Evolutionary conservation across 148 eudicot genomes (phyloP).

Genomic region (Spergularia marina): DNA sequence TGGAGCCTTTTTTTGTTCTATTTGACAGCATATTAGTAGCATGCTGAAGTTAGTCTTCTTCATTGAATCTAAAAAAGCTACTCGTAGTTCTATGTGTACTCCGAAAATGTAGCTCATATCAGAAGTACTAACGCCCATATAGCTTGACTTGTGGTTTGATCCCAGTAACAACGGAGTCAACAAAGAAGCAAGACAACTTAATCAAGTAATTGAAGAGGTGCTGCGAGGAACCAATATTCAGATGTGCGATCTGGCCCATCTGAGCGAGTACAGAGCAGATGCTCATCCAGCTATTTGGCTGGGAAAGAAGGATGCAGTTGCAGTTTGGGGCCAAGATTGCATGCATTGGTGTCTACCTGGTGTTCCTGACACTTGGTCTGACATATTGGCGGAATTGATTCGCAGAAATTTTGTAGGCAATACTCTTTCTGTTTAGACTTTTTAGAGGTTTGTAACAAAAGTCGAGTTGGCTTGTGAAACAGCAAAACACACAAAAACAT

Average conservation of each 20-base stretch:
- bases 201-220: constrained; percentile 53
- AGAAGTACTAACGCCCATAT: constrained; percentile 30
- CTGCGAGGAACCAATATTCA: constrained; percentile 54
- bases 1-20: not conserved
- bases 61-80: not conserved
- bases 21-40: not conserved
- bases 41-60: not conserved
- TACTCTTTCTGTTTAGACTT: not conserved
- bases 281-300: constrained; percentile 97
- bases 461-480: not conserved
- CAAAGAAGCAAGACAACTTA: constrained; percentile 80
- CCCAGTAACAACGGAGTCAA: constrained; percentile 85
- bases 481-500: not conserved
- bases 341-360: constrained; percentile 99
- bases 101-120: not conserved
- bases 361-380: constrained; percentile 94
- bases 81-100: not conserved
- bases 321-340: constrained; percentile 98
- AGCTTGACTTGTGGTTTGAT: constrained; percentile 97
- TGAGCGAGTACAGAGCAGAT: constrained; percentile 92
- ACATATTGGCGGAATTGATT: constrained; percentile 63
- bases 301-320: constrained; percentile 88
- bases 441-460: not conserved
- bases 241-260: constrained; percentile 61
- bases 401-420: constrained; percentile 15